Base-by-base conservation (phyloP, 2,329 filamentous ascomycete species). In the Colletotrichum neosansevieriae region DNA sequence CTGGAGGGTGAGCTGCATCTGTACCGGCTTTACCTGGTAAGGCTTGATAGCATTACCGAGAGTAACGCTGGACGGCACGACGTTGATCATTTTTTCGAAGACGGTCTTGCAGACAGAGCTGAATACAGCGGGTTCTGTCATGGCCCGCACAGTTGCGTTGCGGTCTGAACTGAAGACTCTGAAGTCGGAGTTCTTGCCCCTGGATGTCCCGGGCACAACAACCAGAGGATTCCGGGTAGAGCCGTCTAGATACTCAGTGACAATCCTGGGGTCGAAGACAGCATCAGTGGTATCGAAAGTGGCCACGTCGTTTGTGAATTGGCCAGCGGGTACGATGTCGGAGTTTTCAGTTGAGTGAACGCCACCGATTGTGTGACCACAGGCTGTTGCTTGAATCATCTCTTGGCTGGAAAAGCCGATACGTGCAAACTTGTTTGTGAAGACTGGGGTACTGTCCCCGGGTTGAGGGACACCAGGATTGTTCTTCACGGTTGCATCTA, bases 11-110 rank as follows among this genome's bases (percentile, higher is more conserved):
- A 90, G 81, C 73, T 89, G 86, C 72, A 89, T 76, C 57, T 82
- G 79, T 58, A 86, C 84, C 3, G 88, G 88, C 79, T 90, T 91
- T 72, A 89, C 82, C 15, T 81, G 81, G 75, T 90, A 90, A 0
- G 87, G 86, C 10, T 77, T 76, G 63, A 90, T 83, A 2, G 84
- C 80, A 56, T 84, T 83, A 0, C 84, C 83, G 3, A 90, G 81
- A 0, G 77, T 78, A 3, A 88, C 84, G 3, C 79, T 79, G 3
- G 76, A 73, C 2, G 88, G 87, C 0, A 90, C 87, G 4, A 84
- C 80, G n/a, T 91, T 86, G 67, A 90, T 87, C 87, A 90, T 86
- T 74, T 84, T 85, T 73, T 87, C 85, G 44, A 90, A 76, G 17
- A 89, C 81, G 4, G 75, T 78, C 71, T 80, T 77, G 75, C 88